Conservation (phyloP, 2,329 filamentous ascomycete species). For the Aspergillus sp. region DNA sequence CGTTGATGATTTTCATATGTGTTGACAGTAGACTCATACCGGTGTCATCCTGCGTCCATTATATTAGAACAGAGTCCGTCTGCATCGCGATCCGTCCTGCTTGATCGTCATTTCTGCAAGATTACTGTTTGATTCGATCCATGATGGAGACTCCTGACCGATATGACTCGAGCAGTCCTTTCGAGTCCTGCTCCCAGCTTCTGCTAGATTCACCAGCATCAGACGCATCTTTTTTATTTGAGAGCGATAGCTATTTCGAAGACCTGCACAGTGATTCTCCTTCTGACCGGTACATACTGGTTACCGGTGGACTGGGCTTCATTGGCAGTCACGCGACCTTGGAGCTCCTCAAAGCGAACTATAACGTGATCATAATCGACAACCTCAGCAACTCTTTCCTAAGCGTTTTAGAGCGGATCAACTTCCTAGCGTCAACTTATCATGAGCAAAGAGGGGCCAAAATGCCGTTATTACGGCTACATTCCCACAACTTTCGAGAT, state of each 20-base stretch:
- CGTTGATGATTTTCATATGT: conserved; percentile 9
- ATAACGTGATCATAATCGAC: conserved; percentile 38
- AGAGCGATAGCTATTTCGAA: conserved; percentile 39
- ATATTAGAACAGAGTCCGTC: too few species aligned
- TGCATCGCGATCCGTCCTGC: too few species aligned
- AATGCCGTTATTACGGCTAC: conserved; percentile 42
- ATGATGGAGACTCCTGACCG: conserved; percentile 24
- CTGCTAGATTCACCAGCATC: conserved; percentile 39
- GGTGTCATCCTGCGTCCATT: too few species aligned
- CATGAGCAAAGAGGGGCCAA: conserved; percentile 33
- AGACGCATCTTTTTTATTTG: conserved; percentile 40
- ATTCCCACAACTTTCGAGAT: conserved; percentile 44
- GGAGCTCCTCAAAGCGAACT: conserved; percentile 35
- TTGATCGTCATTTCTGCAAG: too few species aligned
- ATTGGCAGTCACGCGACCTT: conserved; percentile 39
- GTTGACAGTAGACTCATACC: neutral
- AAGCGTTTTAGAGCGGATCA: conserved; percentile 30
- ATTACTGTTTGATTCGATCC: neutral
- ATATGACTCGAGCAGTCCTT: conserved; percentile 26
- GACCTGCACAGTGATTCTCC: conserved; percentile 36
- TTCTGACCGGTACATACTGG: conserved; percentile 37
- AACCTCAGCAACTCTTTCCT: conserved; percentile 36
- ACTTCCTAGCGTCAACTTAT: conserved; percentile 24
- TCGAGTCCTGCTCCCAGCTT: conserved; percentile 22
- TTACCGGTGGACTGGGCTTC: conserved; percentile 37